phyloP scores from a whole-genome alignment of 106 monocot species.

The Chionographis japonica region DNA sequence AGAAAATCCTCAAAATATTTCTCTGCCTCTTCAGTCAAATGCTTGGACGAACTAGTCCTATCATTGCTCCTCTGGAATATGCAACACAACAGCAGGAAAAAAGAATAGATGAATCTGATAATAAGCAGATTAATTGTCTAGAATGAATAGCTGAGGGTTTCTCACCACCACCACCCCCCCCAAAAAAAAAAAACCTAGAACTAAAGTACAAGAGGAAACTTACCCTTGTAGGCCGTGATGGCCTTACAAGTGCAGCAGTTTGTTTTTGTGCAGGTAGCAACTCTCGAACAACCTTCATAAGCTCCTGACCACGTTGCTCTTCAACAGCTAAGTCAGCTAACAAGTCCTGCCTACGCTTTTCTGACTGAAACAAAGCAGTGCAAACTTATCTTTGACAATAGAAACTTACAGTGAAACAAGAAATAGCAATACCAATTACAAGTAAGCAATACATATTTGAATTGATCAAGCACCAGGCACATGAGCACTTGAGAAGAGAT shows the following conservation, averaged over 20 bases:
- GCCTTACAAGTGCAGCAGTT: constrained; percentile 22
- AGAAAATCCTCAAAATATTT: constrained; percentile 91
- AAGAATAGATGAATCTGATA: background rate
- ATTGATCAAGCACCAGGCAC: no score
- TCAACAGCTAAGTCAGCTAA: constrained; percentile 82
- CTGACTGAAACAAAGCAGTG: constrained; percentile 47
- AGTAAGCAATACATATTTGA: background rate
- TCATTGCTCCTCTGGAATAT: constrained; percentile 57
- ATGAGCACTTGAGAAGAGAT: no score
- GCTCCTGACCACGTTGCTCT: constrained; percentile 81
- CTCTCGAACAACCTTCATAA: constrained; percentile 62
- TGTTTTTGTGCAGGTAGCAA: constrained; percentile 60
- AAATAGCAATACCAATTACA: no score
- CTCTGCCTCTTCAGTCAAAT: constrained; percentile 84
- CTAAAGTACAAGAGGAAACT: constrained; percentile 1
- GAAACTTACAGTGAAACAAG: no score
- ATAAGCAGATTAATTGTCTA: background rate
- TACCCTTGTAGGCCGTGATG: constrained; percentile 53
- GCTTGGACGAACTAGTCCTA: constrained; percentile 52
- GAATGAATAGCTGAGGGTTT: background rate
- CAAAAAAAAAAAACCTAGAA: no score
- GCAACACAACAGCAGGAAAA: no score
- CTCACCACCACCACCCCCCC: no score
- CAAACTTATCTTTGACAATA: no score
- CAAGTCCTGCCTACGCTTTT: constrained; percentile 87